Conservation (phyloP, 2,329 filamentous ascomycete genomes). For the Ophiostoma perfectum region DNA sequence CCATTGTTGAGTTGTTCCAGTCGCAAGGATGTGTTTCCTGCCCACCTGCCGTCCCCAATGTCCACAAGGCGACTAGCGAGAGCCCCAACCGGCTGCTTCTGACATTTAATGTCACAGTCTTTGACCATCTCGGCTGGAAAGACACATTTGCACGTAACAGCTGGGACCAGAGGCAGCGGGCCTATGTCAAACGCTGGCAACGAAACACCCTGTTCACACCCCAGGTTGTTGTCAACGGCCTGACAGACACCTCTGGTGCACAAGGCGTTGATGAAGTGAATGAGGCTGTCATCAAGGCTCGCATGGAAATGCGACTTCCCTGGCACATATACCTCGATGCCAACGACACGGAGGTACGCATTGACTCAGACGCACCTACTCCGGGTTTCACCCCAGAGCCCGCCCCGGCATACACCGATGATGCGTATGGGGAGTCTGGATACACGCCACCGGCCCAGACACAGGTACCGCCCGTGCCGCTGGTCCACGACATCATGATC, state of each 20-base stretch:
- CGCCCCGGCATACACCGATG: background rate
- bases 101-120: slow-evolving; percentile 35
- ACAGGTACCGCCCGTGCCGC: background rate
- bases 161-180: slow-evolving; percentile 34
- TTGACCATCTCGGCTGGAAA: slow-evolving; percentile 35
- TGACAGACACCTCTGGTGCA: slow-evolving; percentile 26
- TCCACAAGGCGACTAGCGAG: slow-evolving; percentile 30
- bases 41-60: slow-evolving; percentile 32
- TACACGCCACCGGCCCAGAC: background rate
- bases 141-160: slow-evolving; percentile 31
- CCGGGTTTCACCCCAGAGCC: background rate
- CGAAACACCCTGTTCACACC: slow-evolving; percentile 34
- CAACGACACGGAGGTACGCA: slow-evolving; percentile 28
- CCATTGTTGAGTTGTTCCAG: slow-evolving; percentile 36
- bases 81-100: slow-evolving; percentile 33
- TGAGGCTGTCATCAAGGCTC: slow-evolving; percentile 23
- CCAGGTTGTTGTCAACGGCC: slow-evolving; percentile 32
- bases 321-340: slow-evolving; percentile 31
- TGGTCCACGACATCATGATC: background rate
- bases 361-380: slow-evolving; percentile 25
- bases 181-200: slow-evolving; percentile 33
- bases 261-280: background rate
- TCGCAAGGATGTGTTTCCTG: slow-evolving; percentile 35
- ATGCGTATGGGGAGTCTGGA: background rate
- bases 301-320: slow-evolving; percentile 18